Evolutionary conservation across 768 basidiomycete genomes (phyloP).

Genomic region (Hemileccinum impolitum): DNA sequence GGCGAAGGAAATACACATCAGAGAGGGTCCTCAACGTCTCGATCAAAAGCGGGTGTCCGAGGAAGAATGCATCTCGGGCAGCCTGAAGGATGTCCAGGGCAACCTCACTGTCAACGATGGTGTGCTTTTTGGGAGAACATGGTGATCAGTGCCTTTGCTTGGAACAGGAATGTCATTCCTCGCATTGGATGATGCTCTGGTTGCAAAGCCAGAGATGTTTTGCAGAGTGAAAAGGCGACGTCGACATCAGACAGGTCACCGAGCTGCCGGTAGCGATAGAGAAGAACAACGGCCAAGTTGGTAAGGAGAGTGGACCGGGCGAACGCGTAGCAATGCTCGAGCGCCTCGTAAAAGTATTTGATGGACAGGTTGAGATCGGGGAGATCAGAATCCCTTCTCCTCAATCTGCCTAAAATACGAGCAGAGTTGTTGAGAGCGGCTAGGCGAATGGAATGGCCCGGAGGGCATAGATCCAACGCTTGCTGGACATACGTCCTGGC

Average conservation of each 20-base stretch:
- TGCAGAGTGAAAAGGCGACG: conserved; percentile 15
- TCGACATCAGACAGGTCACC: conserved; percentile 18
- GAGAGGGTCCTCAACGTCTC: conserved; percentile 14
- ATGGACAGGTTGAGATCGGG: conserved; percentile 17
- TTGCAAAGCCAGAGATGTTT: conserved; percentile 8
- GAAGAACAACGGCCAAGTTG: conserved; percentile 9
- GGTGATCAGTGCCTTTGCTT: conserved; percentile 17
- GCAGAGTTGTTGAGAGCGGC: conserved; percentile 12
- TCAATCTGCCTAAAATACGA: conserved; percentile 13
- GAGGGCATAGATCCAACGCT: conserved; percentile 13
- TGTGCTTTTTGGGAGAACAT: conserved; percentile 3
- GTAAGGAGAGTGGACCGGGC: conserved; percentile 6
- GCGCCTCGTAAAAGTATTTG: conserved; percentile 17
- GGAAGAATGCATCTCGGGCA: conserved; percentile 3
- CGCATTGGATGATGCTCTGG: conserved; percentile 15
- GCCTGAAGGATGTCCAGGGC: conserved; percentile 16
- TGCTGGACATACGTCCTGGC: conserved; percentile 15
- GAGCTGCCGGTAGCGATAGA: conserved; percentile 4
- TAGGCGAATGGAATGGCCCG: conserved; percentile 1
- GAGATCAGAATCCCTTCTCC: neutral
- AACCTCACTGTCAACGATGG: conserved; percentile 15
- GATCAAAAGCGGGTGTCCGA: conserved; percentile 10
- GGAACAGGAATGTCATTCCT: conserved; percentile 13
- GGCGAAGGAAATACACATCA: conserved; percentile 1
- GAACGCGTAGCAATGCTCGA: conserved; percentile 10